A percentile compares a stretch with the other conserved stretches of the same genome.
These are phyloP conservation scores for Mycosarcoma mackinlayi DNA, from an alignment of 1,284 basidiomycete genomes.

Conservation along the genomic window DNA sequence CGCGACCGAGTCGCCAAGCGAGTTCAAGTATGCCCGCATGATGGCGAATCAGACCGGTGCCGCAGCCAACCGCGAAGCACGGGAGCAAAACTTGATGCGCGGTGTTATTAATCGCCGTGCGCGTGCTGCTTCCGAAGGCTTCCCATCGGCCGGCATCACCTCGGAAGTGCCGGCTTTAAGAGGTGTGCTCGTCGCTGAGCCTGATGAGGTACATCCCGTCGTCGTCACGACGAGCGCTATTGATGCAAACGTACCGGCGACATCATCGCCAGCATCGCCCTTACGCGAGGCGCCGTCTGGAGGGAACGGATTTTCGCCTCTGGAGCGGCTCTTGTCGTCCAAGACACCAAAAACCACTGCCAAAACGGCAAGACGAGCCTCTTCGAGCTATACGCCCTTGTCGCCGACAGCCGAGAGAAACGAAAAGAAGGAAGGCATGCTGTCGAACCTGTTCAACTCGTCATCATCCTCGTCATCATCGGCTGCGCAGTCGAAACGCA, in stretches of 20 bases:
- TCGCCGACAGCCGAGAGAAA: constrained; percentile 24
- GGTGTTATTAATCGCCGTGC: constrained; percentile 33
- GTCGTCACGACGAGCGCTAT: constrained; percentile 11
- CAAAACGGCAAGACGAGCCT: constrained; percentile 37
- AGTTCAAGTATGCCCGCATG: constrained; percentile 37
- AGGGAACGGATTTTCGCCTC: constrained; percentile 41
- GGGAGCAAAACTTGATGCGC: constrained; percentile 36
- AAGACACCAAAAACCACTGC: constrained; percentile 49
- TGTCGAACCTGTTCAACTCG: constrained; percentile 36
- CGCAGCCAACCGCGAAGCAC: constrained; percentile 21
- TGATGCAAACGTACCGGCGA: not conserved
- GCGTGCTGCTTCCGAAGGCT: constrained; percentile 44
- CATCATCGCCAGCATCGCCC: constrained; percentile 1
- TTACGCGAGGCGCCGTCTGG: constrained; percentile 17
- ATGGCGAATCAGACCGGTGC: constrained; percentile 26
- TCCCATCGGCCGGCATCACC: constrained; percentile 17
- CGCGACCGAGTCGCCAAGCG: constrained; percentile 41
- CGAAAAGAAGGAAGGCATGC: constrained; percentile 40
- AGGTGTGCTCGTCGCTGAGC: constrained; percentile 12
- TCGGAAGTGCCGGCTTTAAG: constrained; percentile 22
- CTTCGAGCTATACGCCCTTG: constrained; percentile 34
- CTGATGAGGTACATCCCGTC: constrained; percentile 10
- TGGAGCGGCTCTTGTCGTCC: constrained; percentile 45
- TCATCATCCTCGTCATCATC: constrained; percentile 14
- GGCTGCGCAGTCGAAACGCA: constrained; percentile 35